phyloP scores from a whole-genome alignment of 805 yeast species.

The Cyberlindnera mycetangii region DNA sequence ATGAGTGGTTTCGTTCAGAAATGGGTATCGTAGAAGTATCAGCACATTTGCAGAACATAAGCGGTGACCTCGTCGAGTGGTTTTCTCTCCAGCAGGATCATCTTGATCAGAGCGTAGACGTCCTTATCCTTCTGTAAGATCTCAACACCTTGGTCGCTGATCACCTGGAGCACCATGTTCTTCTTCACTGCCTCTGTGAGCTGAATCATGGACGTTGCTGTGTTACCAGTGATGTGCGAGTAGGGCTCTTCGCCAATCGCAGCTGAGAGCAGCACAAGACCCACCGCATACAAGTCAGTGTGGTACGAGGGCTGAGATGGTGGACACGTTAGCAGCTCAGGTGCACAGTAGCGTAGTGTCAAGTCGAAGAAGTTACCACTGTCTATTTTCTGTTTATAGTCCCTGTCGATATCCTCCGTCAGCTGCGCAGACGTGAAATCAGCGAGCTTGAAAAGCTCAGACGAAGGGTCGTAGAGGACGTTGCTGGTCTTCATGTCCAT shows the following conservation, averaged over 20 bases:
- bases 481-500: constrained; percentile 49
- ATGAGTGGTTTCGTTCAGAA: too few relatives aligned
- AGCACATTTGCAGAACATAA: constrained; percentile 3
- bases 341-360: constrained; percentile 45
- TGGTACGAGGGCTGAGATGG: constrained; percentile 29
- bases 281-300: constrained; percentile 47
- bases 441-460: constrained; percentile 36
- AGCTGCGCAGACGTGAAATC: constrained; percentile 44
- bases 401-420: constrained; percentile 17
- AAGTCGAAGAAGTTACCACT: constrained; percentile 29
- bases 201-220: constrained; percentile 27
- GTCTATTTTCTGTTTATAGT: constrained; percentile 18
- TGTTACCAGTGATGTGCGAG: constrained; percentile 10
- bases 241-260: constrained; percentile 48
- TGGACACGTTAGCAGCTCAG: constrained; percentile 37
- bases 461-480: constrained; percentile 31
- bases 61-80: constrained; percentile 23
- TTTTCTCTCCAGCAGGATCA: constrained; percentile 31
- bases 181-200: constrained; percentile 33
- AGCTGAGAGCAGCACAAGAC: constrained; percentile 42
- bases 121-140: constrained; percentile 23
- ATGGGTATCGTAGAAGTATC: constrained; percentile 1
- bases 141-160: constrained; percentile 27
- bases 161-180: constrained; percentile 32
- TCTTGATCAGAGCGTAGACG: constrained; percentile 24